A percentile compares a stretch with the other conserved stretches of the same genome.
Evolutionary conservation across 140 eudicot genomes (phyloP).

Genomic region (Oenanthe javanica): DNA sequence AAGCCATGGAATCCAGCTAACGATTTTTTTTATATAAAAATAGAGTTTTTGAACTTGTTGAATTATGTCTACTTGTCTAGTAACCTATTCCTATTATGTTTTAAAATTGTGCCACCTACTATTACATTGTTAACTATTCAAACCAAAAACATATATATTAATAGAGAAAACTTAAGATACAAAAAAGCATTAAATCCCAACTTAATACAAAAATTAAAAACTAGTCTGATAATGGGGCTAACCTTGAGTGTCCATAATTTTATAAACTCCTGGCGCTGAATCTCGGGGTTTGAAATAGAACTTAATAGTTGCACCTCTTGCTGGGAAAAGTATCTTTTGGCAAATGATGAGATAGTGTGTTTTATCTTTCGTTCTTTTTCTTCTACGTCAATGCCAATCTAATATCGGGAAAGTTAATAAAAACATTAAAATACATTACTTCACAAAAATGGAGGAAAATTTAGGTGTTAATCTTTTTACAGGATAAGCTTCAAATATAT

Average conservation of each 20-base stretch:
- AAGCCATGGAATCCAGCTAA: too few relatives aligned
- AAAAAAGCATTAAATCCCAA: background rate
- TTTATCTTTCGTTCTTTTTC: constrained; percentile 61
- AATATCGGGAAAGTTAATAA: constrained; percentile 8
- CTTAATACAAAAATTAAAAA: background rate
- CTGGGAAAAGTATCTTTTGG: constrained; percentile 57
- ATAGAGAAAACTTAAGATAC: background rate
- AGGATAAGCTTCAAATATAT: background rate
- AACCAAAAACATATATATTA: background rate
- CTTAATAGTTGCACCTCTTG: constrained; percentile 54
- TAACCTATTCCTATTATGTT: background rate
- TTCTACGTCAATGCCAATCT: constrained; percentile 97
- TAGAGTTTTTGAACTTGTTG: background rate
- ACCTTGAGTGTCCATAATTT: constrained; percentile 97
- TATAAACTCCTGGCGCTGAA: constrained; percentile 62
- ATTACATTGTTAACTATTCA: background rate
- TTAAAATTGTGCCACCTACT: background rate
- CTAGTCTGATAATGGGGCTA: background rate
- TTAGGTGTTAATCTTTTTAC: background rate
- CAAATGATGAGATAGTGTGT: constrained; percentile 53
- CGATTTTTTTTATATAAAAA: too few relatives aligned
- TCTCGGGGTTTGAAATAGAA: constrained; percentile 53
- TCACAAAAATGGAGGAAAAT: background rate
- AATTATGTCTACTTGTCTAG: background rate
- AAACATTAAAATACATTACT: background rate